Conservation (phyloP, 164 flowering plant genomes). For the Nelumbo lutea region DNA sequence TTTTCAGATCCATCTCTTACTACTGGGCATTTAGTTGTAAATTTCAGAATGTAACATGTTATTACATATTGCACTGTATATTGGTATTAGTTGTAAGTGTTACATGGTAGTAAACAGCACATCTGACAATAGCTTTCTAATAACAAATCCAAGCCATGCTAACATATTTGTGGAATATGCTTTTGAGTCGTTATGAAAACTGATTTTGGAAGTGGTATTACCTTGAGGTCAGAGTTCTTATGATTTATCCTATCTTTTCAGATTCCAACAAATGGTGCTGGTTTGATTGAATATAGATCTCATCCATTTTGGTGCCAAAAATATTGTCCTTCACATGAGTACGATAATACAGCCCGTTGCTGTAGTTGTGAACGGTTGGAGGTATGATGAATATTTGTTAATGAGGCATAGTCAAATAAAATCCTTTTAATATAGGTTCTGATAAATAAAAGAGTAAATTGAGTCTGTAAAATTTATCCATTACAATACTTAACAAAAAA, state of each 20-base stretch:
- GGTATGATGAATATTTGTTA: conserved; percentile 37
- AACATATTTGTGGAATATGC: not conserved
- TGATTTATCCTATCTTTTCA: conserved; percentile 24
- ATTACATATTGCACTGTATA: not conserved
- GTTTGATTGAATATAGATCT: conserved; percentile 88
- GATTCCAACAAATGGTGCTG: conserved; percentile 91
- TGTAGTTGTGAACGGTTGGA: conserved; percentile 96
- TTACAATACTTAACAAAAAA: too few relatives aligned
- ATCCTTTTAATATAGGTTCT: too few relatives aligned
- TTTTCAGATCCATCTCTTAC: too few relatives aligned
- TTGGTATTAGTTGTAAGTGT: not conserved
- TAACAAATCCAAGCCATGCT: not conserved
- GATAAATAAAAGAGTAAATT: too few relatives aligned
- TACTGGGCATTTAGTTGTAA: not conserved
- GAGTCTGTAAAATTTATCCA: too few relatives aligned
- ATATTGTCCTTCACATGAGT: conserved; percentile 92
- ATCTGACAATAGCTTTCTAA: not conserved
- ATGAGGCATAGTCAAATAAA: too few relatives aligned
- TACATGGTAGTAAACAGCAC: not conserved
- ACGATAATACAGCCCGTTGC: conserved; percentile 79
- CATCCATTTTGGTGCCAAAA: conserved; percentile 96
- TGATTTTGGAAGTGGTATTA: not conserved
- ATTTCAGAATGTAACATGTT: not conserved
- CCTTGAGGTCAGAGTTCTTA: conserved; percentile 1
- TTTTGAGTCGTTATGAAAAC: not conserved